A percentile compares a stretch with the other conserved stretches of the same genome.
phyloP scores from a whole-genome alignment of 306 rosid genomes.

The Trifolium subterraneum region DNA sequence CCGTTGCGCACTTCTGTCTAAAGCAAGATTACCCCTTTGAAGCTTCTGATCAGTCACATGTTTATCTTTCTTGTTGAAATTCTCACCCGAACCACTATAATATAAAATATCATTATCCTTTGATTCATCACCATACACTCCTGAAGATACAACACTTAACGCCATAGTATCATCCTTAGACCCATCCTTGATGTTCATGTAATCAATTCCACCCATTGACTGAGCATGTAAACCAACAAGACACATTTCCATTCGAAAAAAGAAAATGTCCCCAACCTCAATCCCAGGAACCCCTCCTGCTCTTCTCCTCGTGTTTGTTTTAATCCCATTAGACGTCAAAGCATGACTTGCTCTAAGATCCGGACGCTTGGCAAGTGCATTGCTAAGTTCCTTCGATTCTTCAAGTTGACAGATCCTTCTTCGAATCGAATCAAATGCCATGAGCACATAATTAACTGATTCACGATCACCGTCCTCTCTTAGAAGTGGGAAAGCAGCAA shows the following conservation, averaged over 20 bases:
- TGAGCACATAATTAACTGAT: conserved; percentile 49
- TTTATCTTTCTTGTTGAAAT: conserved; percentile 57
- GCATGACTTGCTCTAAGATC: conserved; percentile 64
- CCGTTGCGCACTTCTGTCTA: conserved; percentile 57
- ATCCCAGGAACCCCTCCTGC: conserved; percentile 65
- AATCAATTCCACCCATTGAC: conserved; percentile 78
- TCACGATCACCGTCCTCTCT: conserved; percentile 54
- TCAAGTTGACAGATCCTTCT: conserved; percentile 70
- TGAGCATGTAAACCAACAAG: conserved; percentile 70
- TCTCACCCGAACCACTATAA: conserved; percentile 76
- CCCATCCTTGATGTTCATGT: conserved; percentile 46
- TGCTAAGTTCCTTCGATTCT: conserved; percentile 50
- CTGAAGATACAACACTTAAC: conserved; percentile 69
- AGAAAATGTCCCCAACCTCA: conserved; percentile 73
- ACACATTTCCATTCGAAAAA: conserved; percentile 62
- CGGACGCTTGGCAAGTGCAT: conserved; percentile 41
- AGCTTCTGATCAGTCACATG: conserved; percentile 69
- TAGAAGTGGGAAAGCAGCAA: conserved; percentile 33
- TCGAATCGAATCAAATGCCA: conserved; percentile 59
- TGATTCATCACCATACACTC: conserved; percentile 60
- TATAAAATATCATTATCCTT: conserved; percentile 59
- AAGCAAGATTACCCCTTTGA: conserved; percentile 75
- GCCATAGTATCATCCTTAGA: conserved; percentile 61
- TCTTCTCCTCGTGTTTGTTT: conserved; percentile 62
- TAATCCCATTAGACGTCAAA: conserved; percentile 51